A percentile compares a stretch with the other conserved stretches of the same genome.
Evolutionary conservation across 805 yeast genomes (phyloP).

Genomic region (Hanseniaspora osmophila): DNA sequence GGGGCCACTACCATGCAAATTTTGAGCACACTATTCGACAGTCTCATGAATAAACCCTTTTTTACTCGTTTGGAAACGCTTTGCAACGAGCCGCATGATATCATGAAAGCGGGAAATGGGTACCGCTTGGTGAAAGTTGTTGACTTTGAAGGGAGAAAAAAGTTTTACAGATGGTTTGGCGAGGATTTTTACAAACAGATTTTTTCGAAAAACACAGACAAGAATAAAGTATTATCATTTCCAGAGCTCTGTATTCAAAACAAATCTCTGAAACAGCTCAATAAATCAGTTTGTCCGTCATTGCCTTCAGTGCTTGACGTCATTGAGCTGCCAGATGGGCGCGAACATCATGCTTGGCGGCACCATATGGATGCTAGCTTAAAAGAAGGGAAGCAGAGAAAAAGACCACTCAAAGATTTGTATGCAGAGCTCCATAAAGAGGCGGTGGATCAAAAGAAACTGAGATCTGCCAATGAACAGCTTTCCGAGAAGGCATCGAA

Average conservation of each 20-base stretch:
- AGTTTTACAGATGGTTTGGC: slow-evolving; percentile 54
- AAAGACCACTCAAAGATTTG: background rate
- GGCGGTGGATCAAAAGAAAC: background rate
- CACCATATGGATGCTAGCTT: background rate
- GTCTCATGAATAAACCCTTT: slow-evolving; percentile 36
- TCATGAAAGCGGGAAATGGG: slow-evolving; percentile 18
- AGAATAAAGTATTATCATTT: slow-evolving; percentile 10
- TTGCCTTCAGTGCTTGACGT: background rate
- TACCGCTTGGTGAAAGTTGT: slow-evolving; percentile 41
- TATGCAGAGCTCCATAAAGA: background rate
- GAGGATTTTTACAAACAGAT: slow-evolving; percentile 25
- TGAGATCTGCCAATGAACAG: background rate
- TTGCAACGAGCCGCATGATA: slow-evolving; percentile 27
- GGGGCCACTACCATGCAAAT: slow-evolving; percentile 55
- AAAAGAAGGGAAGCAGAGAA: background rate
- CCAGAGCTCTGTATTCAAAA: background rate
- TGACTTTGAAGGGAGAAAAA: slow-evolving; percentile 61
- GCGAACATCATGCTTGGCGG: background rate
- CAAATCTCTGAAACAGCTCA: background rate
- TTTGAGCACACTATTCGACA: slow-evolving; percentile 37
- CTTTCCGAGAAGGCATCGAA: too few species aligned
- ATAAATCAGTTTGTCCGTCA: background rate
- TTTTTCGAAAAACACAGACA: slow-evolving; percentile 9
- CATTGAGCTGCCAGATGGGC: background rate
- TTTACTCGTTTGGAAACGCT: slow-evolving; percentile 37